Conservation (phyloP, 768 basidiomycete genomes). For the Mrakia hoshinonis region DNA sequence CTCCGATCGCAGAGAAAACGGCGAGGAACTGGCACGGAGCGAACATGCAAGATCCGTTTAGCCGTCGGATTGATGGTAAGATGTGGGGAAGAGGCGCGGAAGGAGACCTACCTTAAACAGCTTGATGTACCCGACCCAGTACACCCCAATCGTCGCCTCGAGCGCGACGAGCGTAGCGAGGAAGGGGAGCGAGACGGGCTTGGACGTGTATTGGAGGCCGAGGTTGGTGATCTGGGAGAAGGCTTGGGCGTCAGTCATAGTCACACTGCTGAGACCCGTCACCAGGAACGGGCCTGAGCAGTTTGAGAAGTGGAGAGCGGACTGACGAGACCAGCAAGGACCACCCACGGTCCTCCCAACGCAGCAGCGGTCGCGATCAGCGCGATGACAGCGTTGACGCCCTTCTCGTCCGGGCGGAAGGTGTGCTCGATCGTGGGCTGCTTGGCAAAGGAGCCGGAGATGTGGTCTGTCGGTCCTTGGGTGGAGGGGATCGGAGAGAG, state of each 20-base stretch:
- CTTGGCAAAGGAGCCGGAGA: conserved; percentile 17
- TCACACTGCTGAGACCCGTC: no score
- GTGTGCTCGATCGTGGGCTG: conserved; percentile 23
- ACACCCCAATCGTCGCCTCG: conserved; percentile 22
- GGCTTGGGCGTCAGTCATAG: no score
- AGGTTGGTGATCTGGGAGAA: conserved; percentile 23
- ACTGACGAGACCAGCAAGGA: conserved; percentile 14
- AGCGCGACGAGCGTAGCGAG: conserved; percentile 19
- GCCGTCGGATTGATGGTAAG: no score
- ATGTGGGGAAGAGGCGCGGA: neutral
- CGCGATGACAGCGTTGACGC: conserved; percentile 16
- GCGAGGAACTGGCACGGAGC: conserved; percentile 23
- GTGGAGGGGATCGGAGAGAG: conserved; percentile 6
- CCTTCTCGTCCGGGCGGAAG: conserved; percentile 27
- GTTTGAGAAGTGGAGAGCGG: no score
- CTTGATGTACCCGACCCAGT: conserved; percentile 28
- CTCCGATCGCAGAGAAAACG: conserved; percentile 17
- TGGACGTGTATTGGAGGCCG: conserved; percentile 1
- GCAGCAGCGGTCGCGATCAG: conserved; percentile 8
- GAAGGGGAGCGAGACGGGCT: conserved; percentile 13
- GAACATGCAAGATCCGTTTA: neutral
- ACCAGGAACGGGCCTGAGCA: no score
- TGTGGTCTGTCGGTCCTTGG: neutral
- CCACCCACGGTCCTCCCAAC: conserved; percentile 21
- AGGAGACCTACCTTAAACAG: conserved; percentile 21